Base-by-base conservation (phyloP, 2,329 filamentous ascomycete species). In the Pseudogymnoascus sp. region DNA sequence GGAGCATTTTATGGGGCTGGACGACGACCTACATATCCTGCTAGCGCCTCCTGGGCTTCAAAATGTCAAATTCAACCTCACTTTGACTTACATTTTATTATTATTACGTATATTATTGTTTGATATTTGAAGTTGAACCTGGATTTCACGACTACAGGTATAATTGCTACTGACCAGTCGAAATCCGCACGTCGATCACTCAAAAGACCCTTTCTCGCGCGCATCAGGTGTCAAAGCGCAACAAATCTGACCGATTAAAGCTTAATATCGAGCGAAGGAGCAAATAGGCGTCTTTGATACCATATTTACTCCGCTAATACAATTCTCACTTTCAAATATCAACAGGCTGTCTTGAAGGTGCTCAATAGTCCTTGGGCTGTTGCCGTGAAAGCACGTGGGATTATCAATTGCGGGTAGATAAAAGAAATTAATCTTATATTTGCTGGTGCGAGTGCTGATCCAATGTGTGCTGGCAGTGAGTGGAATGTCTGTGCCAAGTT, bases 21-120 rank as follows among this genome's bases (percentile, higher is more conserved):
- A 52, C 41, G n/a, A n/a, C n/a, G n/a, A n/a, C n/a, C n/a, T 23
- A 48, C 41, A 5, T 9, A 52, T 52, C 23, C 3, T 52, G 26
- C 45, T 52, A 52, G 41, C 41, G 41, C 23, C 23, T 52, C 30
- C n/a, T 52, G 41, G n/a, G 5, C 41, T 28, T 30, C 41, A 8
- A 52, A 52, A 52, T 18, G 41, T 26, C 41, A 52, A 52, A 52
- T 6, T 15, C 23, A 52, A 52, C 41, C 41, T 52, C 41, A 52
- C 23, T 30, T 30, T 52, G 41, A 18, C 9, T 52, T 52, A 52
- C n/a, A n/a, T n/a, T 48, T n/a, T n/a, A n/a, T n/a, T n/a, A n/a
- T n/a, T n/a, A n/a, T n/a, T n/a, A n/a, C n/a, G n/a, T n/a, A n/a
- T n/a, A n/a, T n/a, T n/a, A n/a, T n/a, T n/a, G n/a, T n/a, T n/a